phyloP scores from a whole-genome alignment of 2,329 filamentous ascomycete species.

The Alternaria novae-zelandiae region DNA sequence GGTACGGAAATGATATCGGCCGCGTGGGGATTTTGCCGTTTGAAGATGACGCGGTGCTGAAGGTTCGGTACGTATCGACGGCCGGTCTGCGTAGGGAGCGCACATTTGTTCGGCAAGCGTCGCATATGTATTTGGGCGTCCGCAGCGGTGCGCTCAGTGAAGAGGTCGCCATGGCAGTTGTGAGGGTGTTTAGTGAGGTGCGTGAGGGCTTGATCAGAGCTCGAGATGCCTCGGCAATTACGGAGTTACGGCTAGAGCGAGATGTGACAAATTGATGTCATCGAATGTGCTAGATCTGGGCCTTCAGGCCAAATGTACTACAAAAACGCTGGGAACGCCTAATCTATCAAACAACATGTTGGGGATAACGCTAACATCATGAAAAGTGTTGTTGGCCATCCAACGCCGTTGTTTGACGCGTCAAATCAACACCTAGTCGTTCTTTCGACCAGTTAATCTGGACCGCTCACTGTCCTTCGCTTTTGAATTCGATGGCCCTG shows the following conservation, averaged over 20 bases:
- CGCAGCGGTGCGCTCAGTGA: background rate
- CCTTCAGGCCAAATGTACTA: background rate
- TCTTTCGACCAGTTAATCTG: constrained; percentile 43
- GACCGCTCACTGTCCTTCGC: constrained; percentile 40
- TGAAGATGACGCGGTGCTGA: constrained; percentile 17
- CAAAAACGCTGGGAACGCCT: constrained; percentile 12
- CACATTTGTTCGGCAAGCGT: constrained; percentile 22
- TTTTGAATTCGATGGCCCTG: constrained; percentile 62
- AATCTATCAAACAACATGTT: background rate
- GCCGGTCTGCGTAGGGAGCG: constrained; percentile 3
- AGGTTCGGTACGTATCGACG: constrained; percentile 6
- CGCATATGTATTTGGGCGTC: constrained; percentile 25
- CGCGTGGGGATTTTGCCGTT: background rate
- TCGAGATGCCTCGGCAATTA: constrained; percentile 20
- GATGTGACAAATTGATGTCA: background rate
- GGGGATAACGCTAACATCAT: constrained; percentile 2
- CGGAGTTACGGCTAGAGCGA: constrained; percentile 16
- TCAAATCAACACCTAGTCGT: constrained; percentile 30
- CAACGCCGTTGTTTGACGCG: constrained; percentile 17
- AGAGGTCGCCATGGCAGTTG: constrained; percentile 19
- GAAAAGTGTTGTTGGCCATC: constrained; percentile 7
- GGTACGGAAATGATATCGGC: constrained; percentile 36
- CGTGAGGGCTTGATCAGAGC: constrained; percentile 8
- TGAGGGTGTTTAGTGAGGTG: background rate
- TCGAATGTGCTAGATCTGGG: background rate